phyloP scores from a whole-genome alignment of 2,329 filamentous ascomycete genomes.

The Cladophialophora psammophila region DNA sequence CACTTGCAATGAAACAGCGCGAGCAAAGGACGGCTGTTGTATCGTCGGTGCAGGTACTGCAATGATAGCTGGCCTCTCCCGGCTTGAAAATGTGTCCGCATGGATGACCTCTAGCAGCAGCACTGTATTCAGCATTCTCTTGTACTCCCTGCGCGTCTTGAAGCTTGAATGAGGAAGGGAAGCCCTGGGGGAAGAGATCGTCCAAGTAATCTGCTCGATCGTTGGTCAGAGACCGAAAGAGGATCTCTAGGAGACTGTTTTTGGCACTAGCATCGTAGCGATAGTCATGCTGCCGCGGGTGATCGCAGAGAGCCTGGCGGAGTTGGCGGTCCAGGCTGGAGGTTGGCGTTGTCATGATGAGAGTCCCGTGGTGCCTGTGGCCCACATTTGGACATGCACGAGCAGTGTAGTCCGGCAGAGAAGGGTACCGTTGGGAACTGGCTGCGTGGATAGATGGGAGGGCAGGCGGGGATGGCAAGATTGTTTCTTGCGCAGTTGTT shows the following conservation, averaged over 20 bases:
- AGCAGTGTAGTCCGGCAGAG: neutral
- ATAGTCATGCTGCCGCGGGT: constrained; percentile 76
- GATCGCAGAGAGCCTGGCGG: constrained; percentile 78
- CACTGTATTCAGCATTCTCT: constrained; percentile 93
- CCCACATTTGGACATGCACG: constrained; percentile 28
- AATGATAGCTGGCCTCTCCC: constrained; percentile 92
- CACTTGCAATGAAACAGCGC: constrained; percentile 92
- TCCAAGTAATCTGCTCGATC: constrained; percentile 76
- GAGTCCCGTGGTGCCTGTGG: neutral
- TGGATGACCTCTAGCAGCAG: constrained; percentile 86
- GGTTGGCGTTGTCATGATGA: constrained; percentile 50
- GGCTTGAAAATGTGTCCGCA: constrained; percentile 97
- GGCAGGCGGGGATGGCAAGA: neutral
- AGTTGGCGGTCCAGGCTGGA: constrained; percentile 76
- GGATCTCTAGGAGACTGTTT: constrained; percentile 74
- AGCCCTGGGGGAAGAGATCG: constrained; percentile 82
- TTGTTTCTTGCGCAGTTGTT: neutral
- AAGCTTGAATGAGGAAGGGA: constrained; percentile 74
- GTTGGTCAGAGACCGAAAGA: constrained; percentile 87
- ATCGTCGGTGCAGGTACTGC: constrained; percentile 91
- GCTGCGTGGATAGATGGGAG: neutral
- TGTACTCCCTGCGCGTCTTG: constrained; percentile 88
- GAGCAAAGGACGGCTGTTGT: constrained; percentile 96
- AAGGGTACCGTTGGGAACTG: neutral
- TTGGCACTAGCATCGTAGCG: constrained; percentile 77